Evolutionary conservation across 805 yeast genomes (phyloP).

Genomic region (Saturnispora besseyi): DNA sequence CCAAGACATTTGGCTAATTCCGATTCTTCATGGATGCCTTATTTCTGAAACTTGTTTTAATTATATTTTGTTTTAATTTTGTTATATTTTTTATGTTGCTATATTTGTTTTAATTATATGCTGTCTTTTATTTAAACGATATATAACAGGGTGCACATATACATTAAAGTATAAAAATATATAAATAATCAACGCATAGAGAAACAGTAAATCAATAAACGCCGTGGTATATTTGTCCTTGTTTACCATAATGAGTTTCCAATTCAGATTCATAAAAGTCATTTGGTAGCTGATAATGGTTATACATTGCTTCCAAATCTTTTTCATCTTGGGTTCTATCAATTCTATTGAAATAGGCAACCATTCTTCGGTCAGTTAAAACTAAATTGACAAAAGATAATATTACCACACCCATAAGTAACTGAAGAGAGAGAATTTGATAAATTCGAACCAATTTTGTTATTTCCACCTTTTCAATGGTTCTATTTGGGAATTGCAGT

Average conservation of each 20-base stretch:
- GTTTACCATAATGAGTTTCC: slow-evolving; percentile 8
- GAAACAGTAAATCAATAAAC: neutral
- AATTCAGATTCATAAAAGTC: slow-evolving; percentile 17
- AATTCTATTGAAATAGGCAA: slow-evolving; percentile 20
- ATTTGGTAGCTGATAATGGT: slow-evolving; percentile 11
- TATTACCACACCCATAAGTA: slow-evolving; percentile 16
- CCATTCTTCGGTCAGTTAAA: slow-evolving; percentile 20
- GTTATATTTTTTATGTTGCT: neutral
- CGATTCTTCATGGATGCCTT: slow-evolving; percentile 94
- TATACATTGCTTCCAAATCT: slow-evolving; percentile 4
- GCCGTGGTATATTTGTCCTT: neutral
- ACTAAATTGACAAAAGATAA: slow-evolving; percentile 18
- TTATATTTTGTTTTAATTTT: neutral
- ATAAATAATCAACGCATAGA: neutral
- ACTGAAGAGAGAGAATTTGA: slow-evolving; percentile 19
- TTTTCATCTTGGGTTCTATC: slow-evolving; percentile 15
- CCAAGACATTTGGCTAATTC: slow-evolving; percentile 89
- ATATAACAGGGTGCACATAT: neutral
- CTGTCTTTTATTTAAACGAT: neutral
- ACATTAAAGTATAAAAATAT: neutral
- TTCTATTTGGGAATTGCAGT: too few species aligned
- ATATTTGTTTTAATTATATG: neutral
- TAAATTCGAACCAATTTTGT: slow-evolving; percentile 11
- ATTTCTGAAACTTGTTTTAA: slow-evolving; percentile 36
- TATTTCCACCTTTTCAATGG: slow-evolving; percentile 3